Evolutionary conservation across 2,329 filamentous ascomycete genomes (phyloP), one percentile per base, ranked within the genome.

Genomic region (Fusarium pseudonygamai): DNA sequence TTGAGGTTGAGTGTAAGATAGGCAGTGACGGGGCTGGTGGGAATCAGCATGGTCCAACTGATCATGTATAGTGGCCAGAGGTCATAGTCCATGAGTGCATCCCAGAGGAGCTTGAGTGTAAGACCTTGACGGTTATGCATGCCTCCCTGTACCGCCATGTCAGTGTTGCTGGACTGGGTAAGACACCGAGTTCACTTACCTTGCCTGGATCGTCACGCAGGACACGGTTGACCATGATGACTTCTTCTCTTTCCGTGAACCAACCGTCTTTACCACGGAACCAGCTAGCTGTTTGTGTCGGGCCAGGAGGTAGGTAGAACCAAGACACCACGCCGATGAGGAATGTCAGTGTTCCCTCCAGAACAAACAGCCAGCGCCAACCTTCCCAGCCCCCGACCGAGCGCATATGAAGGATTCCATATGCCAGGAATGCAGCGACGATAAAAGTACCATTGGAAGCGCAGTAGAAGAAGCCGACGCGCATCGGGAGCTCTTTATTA

Each of bases 381-480:
- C 89, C 89, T 59, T 84, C 85, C 72, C 87, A 83, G 1, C 85
- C 85, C 30, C 86, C 80, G 45, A 85, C 75, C 18, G 87, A 87
- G n/a, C 86, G 82, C 78, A 89, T 83, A 20, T 85, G 85, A 4
- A 91, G 74, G 24, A 91, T 85, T 11, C 88, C 88, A 65, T 86
- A 88, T 5, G 61, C 58, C 7, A 67, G n/a, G 6, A 69, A 62
- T 5, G 67, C 66, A 10, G 60, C 46, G 5, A 70, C n/a, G 22
- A 60, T 66, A 3, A 57, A 40, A 9, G 61, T 59, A 12, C 57
- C 47, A 8, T 73, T 55, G 1, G 62, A 72, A 12, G 52, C 46
- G 14, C 87, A 87, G 91, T 92, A 94, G 79, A 93, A 93, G 82
- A 87, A 93, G 59, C 87, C 88, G 24, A 93, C 82, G 0, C 92